Evolutionary conservation across 2,329 filamentous ascomycete genomes (phyloP).

Genomic region (Albophoma yamanashiensis): DNA sequence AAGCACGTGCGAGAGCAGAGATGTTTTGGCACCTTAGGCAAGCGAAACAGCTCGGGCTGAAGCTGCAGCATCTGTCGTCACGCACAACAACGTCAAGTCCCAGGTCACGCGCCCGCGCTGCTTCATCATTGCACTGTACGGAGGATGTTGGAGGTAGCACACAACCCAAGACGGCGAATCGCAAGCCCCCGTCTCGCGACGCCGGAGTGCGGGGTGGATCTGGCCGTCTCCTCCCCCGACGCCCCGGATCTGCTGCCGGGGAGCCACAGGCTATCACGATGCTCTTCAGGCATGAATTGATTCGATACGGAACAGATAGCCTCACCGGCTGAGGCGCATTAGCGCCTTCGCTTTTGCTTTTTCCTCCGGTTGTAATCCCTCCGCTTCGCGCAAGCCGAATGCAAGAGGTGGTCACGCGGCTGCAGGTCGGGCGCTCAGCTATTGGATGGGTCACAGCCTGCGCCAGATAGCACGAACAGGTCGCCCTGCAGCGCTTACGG

Average conservation of each 20-base stretch:
- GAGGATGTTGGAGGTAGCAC: neutral
- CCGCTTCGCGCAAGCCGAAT: neutral
- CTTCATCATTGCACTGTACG: neutral
- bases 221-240: neutral
- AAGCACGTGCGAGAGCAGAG: neutral
- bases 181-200: neutral
- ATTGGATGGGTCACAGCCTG: neutral
- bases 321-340: neutral
- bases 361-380: neutral
- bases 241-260: neutral
- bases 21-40: too few relatives aligned
- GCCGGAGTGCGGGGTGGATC: neutral
- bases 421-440: neutral
- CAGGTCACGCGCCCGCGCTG: neutral
- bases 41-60: neutral
- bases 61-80: neutral
- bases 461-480: neutral
- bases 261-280: neutral
- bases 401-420: constrained; percentile 5
- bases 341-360: neutral
- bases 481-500: neutral
- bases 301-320: neutral
- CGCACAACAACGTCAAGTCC: neutral
- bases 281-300: neutral
- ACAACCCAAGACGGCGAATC: neutral